Evolutionary conservation across 2,329 filamentous ascomycete genomes (phyloP), one percentile per base, ranked within the genome.

Genomic region (Fusarium sp.): DNA sequence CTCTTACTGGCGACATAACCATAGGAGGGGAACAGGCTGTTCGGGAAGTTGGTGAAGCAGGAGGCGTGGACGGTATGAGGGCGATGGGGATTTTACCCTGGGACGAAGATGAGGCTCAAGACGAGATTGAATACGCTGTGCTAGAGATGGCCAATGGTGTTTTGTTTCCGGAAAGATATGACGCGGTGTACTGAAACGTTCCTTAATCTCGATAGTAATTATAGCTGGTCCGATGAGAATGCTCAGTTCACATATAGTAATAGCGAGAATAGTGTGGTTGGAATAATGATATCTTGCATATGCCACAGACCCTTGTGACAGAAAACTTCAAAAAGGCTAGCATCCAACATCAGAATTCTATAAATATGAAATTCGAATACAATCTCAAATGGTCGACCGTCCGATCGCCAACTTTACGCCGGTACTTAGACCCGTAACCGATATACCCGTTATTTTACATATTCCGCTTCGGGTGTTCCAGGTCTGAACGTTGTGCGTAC

Each of bases 41-140:
- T 14, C 77, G 77, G 58, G 79, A 81, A 19, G 78, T 83, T 14
- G 77, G 76, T 56, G 79, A 81, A 19, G 77, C 80, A 3, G 81
- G 81, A 7, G 80, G 80, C 0, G 76, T 80, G 21, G 79, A 81
- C 5, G 81, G 77, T 14, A 68, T 82, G 56, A 73, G 80, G 19
- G 79, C 81, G 1, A 81, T 82, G 80, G 81, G 81, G 0, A 41
- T 83, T 52, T 58, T 81, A 53, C 80, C 81, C 1, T 83, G 79
- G 77, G 80, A 82, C 31, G 80, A 81, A 57, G 76, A 78, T 23
- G 77, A 79, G 28, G 79, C 76, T 13, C 51, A 57, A 13, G 70
- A 71, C 13, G 76, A 80, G n/a, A 60, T 56, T 16, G 80, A 82
- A 71, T 74, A 75, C 63, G 71, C 70, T 37, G 74, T 82, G 16